A percentile compares a stretch with the other conserved stretches of the same genome.
phyloP scores from a whole-genome alignment of 345 rosid species.

The Salix brachista region DNA sequence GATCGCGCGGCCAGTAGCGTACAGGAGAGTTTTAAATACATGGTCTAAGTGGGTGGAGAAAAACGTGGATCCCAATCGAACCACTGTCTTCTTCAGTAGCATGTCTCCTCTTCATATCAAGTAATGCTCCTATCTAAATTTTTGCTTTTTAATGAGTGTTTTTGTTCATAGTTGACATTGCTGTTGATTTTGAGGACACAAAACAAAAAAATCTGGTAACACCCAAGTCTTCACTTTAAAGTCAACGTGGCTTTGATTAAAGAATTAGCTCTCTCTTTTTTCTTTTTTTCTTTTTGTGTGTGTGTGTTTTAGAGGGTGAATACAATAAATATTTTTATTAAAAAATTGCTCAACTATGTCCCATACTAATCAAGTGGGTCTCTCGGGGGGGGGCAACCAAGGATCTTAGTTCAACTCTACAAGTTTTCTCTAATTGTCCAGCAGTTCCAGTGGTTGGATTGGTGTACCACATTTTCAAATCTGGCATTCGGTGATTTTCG shows the following conservation, averaged over 20 bases:
- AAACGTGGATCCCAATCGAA: constrained; percentile 63
- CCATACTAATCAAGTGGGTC: background rate
- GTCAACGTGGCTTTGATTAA: background rate
- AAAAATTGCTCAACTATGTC: background rate
- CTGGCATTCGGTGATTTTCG: constrained; percentile 3
- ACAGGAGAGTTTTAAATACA: constrained; percentile 61
- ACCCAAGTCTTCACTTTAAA: too few relatives aligned
- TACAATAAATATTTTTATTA: background rate
- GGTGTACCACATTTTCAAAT: background rate
- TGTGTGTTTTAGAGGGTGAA: too few relatives aligned
- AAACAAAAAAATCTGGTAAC: too few relatives aligned
- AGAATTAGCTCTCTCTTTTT: too few relatives aligned
- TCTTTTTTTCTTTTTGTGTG: too few relatives aligned
- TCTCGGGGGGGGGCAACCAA: background rate
- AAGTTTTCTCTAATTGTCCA: background rate
- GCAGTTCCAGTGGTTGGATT: background rate
- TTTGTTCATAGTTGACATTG: background rate
- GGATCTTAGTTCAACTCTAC: background rate
- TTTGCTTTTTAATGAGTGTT: background rate
- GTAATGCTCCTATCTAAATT: constrained; percentile 27
- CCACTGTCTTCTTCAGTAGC: constrained; percentile 77
- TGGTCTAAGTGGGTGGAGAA: constrained; percentile 96
- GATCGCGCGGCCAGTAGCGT: constrained; percentile 60
- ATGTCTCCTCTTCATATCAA: constrained; percentile 85
- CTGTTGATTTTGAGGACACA: background rate